Conservation (phyloP, 176 grass and related monocot species). For the Secale cereale region DNA sequence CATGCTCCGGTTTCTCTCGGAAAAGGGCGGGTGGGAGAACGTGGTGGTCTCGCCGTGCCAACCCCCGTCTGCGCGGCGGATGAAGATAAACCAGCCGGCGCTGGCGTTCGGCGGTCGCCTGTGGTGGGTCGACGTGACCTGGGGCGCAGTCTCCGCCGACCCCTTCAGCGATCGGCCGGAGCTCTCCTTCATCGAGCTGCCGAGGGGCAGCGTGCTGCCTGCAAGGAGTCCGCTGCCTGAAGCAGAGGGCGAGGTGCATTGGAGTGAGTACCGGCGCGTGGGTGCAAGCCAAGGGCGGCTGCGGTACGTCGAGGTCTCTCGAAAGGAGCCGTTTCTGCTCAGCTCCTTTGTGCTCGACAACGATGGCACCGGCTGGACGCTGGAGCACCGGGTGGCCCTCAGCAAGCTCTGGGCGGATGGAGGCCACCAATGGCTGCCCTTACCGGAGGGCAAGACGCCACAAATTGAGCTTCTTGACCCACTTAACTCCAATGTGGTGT, state of each 20-base stretch:
- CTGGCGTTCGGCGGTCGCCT: not conserved
- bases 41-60: not conserved
- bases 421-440: not conserved
- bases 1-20: constrained; percentile 10
- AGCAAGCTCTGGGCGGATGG: not conserved
- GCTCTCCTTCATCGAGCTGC: constrained; percentile 30
- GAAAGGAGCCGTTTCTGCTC: not conserved
- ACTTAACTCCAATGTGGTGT: constrained; percentile 5
- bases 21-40: not conserved
- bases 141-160: not conserved
- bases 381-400: constrained; percentile 14
- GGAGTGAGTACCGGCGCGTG: not conserved
- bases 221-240: not conserved
- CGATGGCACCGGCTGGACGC: constrained; percentile 1
- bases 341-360: constrained; percentile 13
- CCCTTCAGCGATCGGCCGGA: constrained; percentile 4
- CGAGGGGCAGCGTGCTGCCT: constrained; percentile 8
- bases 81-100: not conserved
- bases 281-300: constrained; percentile 20
- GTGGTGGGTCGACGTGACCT: constrained; percentile 14
- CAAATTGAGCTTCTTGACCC: constrained; percentile 12
- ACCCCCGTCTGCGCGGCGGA: not conserved
- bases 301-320: constrained; percentile 32
- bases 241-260: not conserved
- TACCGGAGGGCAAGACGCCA: not conserved